Conservation (phyloP, 805 yeast species). For the Yarrowia sp. region DNA sequence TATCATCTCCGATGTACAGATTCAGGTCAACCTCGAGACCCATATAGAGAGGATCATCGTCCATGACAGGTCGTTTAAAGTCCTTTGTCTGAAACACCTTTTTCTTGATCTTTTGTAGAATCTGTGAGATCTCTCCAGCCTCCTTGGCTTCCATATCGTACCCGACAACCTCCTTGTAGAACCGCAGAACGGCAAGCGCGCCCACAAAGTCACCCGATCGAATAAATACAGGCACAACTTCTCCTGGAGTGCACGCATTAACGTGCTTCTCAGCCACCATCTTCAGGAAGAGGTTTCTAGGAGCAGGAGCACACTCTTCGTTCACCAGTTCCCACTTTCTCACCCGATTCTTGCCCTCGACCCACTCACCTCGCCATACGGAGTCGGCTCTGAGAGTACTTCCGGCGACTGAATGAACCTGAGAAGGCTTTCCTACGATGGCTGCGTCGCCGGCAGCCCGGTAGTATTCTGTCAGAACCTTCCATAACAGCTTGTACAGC, state of each 20-base stretch:
- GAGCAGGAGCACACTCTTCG: constrained; percentile 19
- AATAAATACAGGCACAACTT: constrained; percentile 14
- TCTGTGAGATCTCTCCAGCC: constrained; percentile 2
- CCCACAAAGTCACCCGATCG: constrained; percentile 30
- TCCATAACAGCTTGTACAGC: constrained; percentile 22
- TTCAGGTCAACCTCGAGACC: constrained; percentile 26
- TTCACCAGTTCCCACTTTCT: constrained; percentile 16
- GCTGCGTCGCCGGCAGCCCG: not conserved
- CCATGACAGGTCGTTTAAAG: constrained; percentile 6
- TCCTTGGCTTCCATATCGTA: constrained; percentile 4
- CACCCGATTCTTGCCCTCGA: not conserved
- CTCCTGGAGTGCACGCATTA: not conserved
- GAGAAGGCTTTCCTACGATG: not conserved
- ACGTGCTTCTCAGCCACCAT: constrained; percentile 26
- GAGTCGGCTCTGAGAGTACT: constrained; percentile 5
- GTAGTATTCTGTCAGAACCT: constrained; percentile 14
- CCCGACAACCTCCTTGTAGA: constrained; percentile 34
- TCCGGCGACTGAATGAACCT: constrained; percentile 8
- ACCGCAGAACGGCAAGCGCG: constrained; percentile 19
- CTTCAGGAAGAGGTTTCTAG: constrained; percentile 29
- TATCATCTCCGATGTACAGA: not conserved
- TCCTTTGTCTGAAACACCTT: not conserved
- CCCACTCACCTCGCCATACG: constrained; percentile 12
- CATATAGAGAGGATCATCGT: constrained; percentile 31
- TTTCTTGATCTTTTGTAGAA: not conserved